Evolutionary conservation across 2,329 filamentous ascomycete genomes (phyloP), one percentile per base, ranked within the genome.

Genomic region (Fusarium sp.): DNA sequence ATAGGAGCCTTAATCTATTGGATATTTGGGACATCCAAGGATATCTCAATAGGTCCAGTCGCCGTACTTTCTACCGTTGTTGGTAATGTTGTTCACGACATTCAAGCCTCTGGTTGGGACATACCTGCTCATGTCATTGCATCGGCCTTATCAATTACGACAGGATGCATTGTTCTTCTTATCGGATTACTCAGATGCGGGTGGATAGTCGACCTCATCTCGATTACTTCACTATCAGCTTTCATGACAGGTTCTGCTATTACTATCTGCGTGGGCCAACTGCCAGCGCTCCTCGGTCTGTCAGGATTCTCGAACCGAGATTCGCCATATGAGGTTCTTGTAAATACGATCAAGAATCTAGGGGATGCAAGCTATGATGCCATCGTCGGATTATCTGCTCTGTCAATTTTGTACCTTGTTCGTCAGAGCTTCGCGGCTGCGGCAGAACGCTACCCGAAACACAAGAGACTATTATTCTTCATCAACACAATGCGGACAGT

Each of bases 191-290:
- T 92, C 43, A 89, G 94, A 46, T 86, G 90, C 37, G 95, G 96
- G 7, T 97, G 94, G 89, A 90, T 98, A 50, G 94, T 97, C 47
- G 94, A 98, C 70, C 87, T 97, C 74, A 97, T 98, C 73, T 92
- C 96, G 2, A 87, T 97, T 56, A 90, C 93, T 2, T 92, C 94
- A 0, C 92, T 98, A 54, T 94, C 92, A 0, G 94, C 96, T 4
- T 98, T 97, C 83, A 97, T 98, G 92, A 98, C 96, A 0, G 95
- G 95, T 4, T 97, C 95, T 7, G 94, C 95, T 54, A 86, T 99
- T 78, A 97, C 88, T 73, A 98, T 99, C 75, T 89, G 88, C 17
- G 86, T 89, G 24, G 94, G 96, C 33, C 96, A 99, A 78, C 84
- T 97, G 7, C 91, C 92, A 2, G 86, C 86, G 3, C 81, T 98